These are phyloP conservation scores for Croton setiger DNA, from an alignment of 441 rosid species.

Conservation along the genomic window DNA sequence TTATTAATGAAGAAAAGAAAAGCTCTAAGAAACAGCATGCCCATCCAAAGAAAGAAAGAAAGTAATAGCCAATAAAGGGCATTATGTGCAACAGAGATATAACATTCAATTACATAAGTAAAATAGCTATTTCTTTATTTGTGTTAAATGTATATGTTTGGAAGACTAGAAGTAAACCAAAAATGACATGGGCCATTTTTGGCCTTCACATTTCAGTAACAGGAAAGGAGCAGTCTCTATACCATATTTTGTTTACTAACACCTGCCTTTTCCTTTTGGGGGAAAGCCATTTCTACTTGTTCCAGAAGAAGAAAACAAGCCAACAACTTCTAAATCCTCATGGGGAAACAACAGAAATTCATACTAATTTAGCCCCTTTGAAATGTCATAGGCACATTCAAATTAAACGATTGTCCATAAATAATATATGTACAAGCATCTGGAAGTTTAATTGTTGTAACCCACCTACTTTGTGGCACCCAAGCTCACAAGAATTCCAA, in stretches of 20 bases:
- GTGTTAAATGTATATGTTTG: background rate
- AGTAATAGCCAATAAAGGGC: background rate
- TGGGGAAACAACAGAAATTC: background rate
- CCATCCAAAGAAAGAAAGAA: background rate
- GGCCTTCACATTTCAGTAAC: background rate
- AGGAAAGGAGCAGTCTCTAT: background rate
- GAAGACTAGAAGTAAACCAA: background rate
- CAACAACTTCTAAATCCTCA: background rate
- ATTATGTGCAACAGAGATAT: background rate
- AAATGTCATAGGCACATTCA: background rate
- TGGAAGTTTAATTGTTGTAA: background rate
- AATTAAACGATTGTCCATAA: background rate
- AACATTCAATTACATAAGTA: background rate
- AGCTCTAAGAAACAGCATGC: background rate
- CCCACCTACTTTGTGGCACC: background rate
- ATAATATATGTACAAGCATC: background rate
- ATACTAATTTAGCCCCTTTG: background rate
- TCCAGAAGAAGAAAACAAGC: background rate
- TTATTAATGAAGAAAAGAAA: background rate
- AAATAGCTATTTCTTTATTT: background rate
- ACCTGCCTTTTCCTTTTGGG: background rate
- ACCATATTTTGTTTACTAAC: background rate
- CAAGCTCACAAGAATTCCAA: background rate
- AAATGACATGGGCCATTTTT: background rate
- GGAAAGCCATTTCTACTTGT: background rate